Percentiles rank a stretch among this genome's conserved stretches.
These are phyloP conservation scores for Eutypa lata DNA, from an alignment of 2,329 filamentous ascomycete genomes.

Conservation along the genomic window DNA sequence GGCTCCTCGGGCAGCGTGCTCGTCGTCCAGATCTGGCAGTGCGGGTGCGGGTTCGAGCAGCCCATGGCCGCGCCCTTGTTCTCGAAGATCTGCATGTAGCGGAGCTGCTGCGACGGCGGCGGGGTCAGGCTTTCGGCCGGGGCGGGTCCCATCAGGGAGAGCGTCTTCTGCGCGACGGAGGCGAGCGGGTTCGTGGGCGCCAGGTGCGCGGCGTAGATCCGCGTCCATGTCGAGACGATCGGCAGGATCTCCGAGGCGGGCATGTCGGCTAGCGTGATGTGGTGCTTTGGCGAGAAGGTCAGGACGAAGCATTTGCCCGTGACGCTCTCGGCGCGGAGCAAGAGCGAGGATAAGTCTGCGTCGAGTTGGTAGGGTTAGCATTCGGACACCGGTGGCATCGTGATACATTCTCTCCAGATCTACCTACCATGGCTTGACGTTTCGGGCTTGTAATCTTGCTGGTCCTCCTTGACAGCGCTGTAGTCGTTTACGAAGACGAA, in stretches of 20 bases:
- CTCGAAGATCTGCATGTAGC: conserved; percentile 99
- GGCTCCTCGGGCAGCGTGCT: conserved; percentile 90
- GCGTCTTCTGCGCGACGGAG: conserved; percentile 31
- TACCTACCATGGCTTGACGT: conserved; percentile 33
- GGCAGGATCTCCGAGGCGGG: conserved; percentile 71
- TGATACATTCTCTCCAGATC: no score
- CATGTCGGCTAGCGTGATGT: conserved; percentile 91
- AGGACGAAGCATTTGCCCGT: conserved; percentile 97
- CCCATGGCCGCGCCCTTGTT: conserved; percentile 99
- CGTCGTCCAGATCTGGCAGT: conserved; percentile 95
- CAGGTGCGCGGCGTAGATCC: conserved; percentile 80
- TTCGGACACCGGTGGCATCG: no score
- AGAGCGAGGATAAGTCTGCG: conserved; percentile 66
- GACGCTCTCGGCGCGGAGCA: conserved; percentile 80
- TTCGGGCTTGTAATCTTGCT: conserved; percentile 67
- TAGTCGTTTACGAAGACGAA: conserved; percentile 98
- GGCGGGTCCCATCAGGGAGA: conserved; percentile 37
- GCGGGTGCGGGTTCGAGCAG: conserved; percentile 96
- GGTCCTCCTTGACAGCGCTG: conserved; percentile 91
- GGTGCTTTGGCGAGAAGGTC: conserved; percentile 87
- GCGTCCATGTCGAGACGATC: conserved; percentile 86
- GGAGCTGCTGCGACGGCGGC: conserved; percentile 70
- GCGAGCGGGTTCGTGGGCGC: conserved; percentile 66
- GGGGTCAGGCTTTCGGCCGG: conserved; percentile 35
- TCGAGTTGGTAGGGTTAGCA: conserved; percentile 6